phyloP scores from a whole-genome alignment of 805 yeast genomes.

The Maudiozyma bulderi region DNA sequence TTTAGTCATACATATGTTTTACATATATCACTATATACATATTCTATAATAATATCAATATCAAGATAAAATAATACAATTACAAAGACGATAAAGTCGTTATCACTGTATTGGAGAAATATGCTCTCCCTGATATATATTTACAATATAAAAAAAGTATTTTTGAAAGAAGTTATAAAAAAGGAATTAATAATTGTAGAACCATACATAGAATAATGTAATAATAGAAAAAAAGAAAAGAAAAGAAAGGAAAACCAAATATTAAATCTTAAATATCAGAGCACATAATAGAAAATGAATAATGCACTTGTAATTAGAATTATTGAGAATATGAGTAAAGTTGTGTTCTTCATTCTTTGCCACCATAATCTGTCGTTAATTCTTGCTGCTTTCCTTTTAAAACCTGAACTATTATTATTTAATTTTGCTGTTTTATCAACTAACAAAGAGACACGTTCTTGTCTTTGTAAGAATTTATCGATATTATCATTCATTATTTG shows the following conservation, averaged over 20 bases:
- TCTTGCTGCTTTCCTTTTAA: constrained; percentile 57
- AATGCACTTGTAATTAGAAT: constrained; percentile 18
- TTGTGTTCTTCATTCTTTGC: constrained; percentile 36
- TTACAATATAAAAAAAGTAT: no score
- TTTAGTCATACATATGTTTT: not conserved
- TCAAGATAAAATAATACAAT: not conserved
- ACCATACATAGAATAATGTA: no score
- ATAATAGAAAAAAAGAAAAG: not conserved
- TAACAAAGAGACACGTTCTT: constrained; percentile 61
- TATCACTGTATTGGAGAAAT: no score
- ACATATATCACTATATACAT: not conserved
- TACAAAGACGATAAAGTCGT: no score
- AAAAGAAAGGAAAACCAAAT: not conserved
- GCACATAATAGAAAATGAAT: constrained; percentile 13
- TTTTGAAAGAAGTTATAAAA: no score
- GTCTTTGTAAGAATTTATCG: constrained; percentile 53
- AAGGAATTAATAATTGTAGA: no score
- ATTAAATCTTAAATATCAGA: constrained; percentile 1
- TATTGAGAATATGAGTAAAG: constrained; percentile 16
- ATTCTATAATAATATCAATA: not conserved
- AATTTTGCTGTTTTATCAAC: constrained; percentile 74
- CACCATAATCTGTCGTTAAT: constrained; percentile 65
- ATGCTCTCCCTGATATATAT: no score
- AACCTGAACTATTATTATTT: constrained; percentile 55
- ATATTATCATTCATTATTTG: constrained; percentile 31